Percentiles rank a stretch among this genome's conserved stretches.
phyloP scores from a whole-genome alignment of 768 basidiomycete genomes.

The Lentinula sp. region DNA sequence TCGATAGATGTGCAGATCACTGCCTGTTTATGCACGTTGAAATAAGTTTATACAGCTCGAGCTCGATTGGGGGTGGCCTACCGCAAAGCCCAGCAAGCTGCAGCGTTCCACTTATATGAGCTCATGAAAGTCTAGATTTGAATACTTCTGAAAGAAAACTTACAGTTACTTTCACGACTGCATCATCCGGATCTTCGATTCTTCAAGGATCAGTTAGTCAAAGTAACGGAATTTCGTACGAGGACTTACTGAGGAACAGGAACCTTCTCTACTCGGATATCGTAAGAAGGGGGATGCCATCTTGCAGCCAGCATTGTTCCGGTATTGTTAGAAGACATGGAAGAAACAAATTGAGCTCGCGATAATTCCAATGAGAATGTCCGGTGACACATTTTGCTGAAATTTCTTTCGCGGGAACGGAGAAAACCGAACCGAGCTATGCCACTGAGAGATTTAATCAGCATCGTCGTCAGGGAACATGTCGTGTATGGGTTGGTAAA shows the following conservation, averaged over 20 bases:
- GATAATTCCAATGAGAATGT: not conserved
- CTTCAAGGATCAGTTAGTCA: slow-evolving; percentile 27
- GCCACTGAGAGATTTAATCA: not conserved
- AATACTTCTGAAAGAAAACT: slow-evolving; percentile 7
- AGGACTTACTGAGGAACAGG: slow-evolving; percentile 41
- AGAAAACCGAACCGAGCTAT: too few species aligned
- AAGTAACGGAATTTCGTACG: not conserved
- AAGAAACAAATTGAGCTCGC: not conserved
- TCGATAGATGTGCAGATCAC: slow-evolving; percentile 72
- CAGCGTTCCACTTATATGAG: not conserved
- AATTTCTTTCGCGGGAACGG: too few species aligned
- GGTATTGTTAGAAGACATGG: not conserved
- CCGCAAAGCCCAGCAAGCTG: slow-evolving; percentile 67
- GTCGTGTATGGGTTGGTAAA: not conserved
- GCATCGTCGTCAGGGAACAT: not conserved
- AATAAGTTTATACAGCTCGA: not conserved
- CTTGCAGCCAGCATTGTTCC: slow-evolving; percentile 33
- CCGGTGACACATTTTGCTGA: not conserved
- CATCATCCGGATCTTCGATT: slow-evolving; percentile 70
- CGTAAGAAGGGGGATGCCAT: slow-evolving; percentile 63
- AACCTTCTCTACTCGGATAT: slow-evolving; percentile 63
- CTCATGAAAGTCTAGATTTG: not conserved
- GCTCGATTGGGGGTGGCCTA: slow-evolving; percentile 8
- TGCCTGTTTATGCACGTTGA: slow-evolving; percentile 28
- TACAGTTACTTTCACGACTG: slow-evolving; percentile 69